Conservation (phyloP, 2,329 filamentous ascomycete genomes). For the Xylaria sp. region DNA sequence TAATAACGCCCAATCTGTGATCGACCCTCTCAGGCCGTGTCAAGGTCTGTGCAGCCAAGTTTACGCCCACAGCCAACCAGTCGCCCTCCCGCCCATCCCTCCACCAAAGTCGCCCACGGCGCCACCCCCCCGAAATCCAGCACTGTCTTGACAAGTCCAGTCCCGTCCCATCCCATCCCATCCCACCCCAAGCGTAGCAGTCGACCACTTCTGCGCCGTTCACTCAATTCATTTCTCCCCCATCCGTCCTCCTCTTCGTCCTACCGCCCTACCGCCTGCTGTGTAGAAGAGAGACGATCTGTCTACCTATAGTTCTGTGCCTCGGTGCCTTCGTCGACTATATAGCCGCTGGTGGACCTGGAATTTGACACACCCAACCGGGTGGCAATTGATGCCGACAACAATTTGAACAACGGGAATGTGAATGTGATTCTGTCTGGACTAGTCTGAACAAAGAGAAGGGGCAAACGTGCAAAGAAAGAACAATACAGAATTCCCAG, state of each 20-base stretch:
- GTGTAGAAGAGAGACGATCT: constrained; percentile 25
- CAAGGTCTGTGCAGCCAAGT: constrained; percentile 30
- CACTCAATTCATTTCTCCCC: constrained; percentile 29
- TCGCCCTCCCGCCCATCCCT: constrained; percentile 30
- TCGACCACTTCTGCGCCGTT: constrained; percentile 27
- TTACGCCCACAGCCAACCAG: constrained; percentile 34
- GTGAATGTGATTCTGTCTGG: constrained; percentile 29
- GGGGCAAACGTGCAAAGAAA: constrained; percentile 36
- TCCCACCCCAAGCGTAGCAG: constrained; percentile 32
- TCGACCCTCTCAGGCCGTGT: constrained; percentile 22
- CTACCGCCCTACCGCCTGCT: constrained; percentile 22
- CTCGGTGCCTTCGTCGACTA: constrained; percentile 12
- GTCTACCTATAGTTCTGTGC: neutral
- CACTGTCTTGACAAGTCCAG: constrained; percentile 25
- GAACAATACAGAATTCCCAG: constrained; percentile 17
- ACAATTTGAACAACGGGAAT: constrained; percentile 20
- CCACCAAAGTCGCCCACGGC: constrained; percentile 20
- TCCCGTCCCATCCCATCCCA: constrained; percentile 33
- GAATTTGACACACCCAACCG: constrained; percentile 14
- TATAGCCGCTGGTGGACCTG: constrained; percentile 23
- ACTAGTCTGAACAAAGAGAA: constrained; percentile 34
- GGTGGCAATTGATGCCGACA: constrained; percentile 30
- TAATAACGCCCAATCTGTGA: constrained; percentile 32
- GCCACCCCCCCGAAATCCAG: constrained; percentile 32
- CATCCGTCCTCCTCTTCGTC: constrained; percentile 25